Evolutionary conservation across 2,329 filamentous ascomycete species (phyloP).

Genomic region (Sporothrix brasiliensis): DNA sequence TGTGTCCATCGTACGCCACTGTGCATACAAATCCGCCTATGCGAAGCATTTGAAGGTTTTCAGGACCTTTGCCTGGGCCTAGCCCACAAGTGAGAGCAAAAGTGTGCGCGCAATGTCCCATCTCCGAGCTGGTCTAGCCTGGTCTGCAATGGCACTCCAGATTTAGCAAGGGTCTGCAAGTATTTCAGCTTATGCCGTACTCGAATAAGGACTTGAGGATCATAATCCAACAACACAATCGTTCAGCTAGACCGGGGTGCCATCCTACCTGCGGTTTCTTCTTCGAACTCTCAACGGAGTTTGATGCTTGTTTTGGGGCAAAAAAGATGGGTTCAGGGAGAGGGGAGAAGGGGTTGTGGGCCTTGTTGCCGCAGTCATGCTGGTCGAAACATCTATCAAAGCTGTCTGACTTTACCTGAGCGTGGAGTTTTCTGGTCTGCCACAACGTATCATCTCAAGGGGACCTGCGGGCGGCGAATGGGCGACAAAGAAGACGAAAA

Average conservation of each 20-base stretch:
- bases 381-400: slow-evolving; percentile 45
- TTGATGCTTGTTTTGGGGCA: slow-evolving; percentile 53
- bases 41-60: slow-evolving; percentile 15
- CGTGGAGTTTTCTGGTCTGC: slow-evolving; percentile 15
- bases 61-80: background rate
- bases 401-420: slow-evolving; percentile 22
- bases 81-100: background rate
- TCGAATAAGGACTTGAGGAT: slow-evolving; percentile 6
- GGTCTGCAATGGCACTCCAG: slow-evolving; percentile 14
- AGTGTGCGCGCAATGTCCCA: background rate
- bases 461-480: slow-evolving; percentile 7
- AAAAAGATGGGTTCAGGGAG: slow-evolving; percentile 35
- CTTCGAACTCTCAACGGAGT: slow-evolving; percentile 39
- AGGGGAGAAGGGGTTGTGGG: slow-evolving; percentile 34
- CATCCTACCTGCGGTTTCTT: slow-evolving; percentile 33
- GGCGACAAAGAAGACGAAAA: slow-evolving; percentile 10
- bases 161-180: slow-evolving; percentile 18
- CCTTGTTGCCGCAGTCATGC: slow-evolving; percentile 47
- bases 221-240: background rate
- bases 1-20: slow-evolving; percentile 10
- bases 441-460: slow-evolving; percentile 30
- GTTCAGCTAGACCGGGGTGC: background rate
- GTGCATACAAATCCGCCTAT: background rate
- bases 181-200: slow-evolving; percentile 16
- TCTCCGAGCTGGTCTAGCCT: background rate